Evolutionary conservation across 1,284 basidiomycete genomes (phyloP), one percentile per base, ranked within the genome.

Genomic region (Inonotus hispidus): DNA sequence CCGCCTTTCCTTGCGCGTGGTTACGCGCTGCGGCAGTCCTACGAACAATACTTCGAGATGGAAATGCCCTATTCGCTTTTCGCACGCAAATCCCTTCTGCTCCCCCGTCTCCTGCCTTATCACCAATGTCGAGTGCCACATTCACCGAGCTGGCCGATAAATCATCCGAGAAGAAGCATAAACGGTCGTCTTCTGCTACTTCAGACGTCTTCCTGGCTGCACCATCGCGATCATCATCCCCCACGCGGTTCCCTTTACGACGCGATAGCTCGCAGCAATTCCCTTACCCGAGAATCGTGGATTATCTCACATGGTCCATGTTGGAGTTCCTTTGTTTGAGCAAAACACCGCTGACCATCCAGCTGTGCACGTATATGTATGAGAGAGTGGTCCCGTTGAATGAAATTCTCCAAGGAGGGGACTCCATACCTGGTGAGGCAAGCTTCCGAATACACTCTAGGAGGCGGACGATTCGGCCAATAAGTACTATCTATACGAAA

Each of bases 271-370:
- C 71, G 69, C 53, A 56, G 38, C 35, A 45, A 13, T 32, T 56
- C 29, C 59, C 59, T 27, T 56, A 32, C 25, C 85, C 85, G 2
- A 77, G 85, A 32, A 73, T 86, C 38, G 75, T 90, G 3, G 90
- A 93, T 70, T 91, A 90, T 69, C 75, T 85, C 38, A 76, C 87
- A 29, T 92, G 89, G 89, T 90, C 87, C 0, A 69, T 86, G 29
- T 75, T 90, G 45, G 87, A 92, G 67, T 78, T 90, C 58, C 69
- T 89, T 5, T 85, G 82, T 62, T 77, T 85, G 0, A 82, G 82
- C 65, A 80, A 83, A 21, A 84, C 74, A 37, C 88, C 90, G 0
- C 75, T 93, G 16, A 74, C 81, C 57, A 72, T 90, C 13, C 85
- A 88, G 63, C 75, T 91, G 69, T 82, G 85, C 16, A 72, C 82